These are phyloP conservation scores for Talaromyces sp. DNA, from an alignment of 2,329 filamentous ascomycete species.

Conservation along the genomic window DNA sequence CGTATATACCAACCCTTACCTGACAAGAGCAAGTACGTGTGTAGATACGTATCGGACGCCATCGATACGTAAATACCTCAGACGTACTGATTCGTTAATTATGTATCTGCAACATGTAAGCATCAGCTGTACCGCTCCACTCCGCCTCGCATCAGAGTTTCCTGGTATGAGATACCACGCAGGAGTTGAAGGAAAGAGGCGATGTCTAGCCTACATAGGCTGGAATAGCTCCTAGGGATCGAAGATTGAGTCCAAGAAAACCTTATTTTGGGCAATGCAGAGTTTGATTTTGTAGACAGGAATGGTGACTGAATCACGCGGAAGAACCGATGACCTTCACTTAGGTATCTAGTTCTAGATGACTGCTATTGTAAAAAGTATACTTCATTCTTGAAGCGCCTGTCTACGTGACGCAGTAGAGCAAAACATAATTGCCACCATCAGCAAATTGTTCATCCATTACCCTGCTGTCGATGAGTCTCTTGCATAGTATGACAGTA, in stretches of 20 bases:
- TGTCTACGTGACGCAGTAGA: neutral
- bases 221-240: too few relatives aligned
- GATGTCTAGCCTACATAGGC: neutral
- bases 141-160: neutral
- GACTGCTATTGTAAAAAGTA: too few relatives aligned
- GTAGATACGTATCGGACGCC: neutral
- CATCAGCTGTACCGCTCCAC: neutral
- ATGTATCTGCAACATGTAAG: neutral
- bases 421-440: neutral
- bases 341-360: neutral
- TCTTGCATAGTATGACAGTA: too few relatives aligned
- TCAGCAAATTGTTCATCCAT: neutral
- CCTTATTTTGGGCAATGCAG: neutral
- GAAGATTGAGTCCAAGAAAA: neutral
- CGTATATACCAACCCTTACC: neutral
- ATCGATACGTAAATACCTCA: neutral
- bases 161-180: neutral
- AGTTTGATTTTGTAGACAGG: neutral
- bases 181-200: neutral
- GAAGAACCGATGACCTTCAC: neutral
- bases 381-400: neutral
- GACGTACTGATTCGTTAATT: neutral
- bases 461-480: neutral
- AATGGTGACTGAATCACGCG: neutral
- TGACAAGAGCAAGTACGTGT: neutral